These are phyloP conservation scores for Basidiobolus meristosporus DNA, from an alignment of 371 early-diverging fungal species.

Conservation along the genomic window DNA sequence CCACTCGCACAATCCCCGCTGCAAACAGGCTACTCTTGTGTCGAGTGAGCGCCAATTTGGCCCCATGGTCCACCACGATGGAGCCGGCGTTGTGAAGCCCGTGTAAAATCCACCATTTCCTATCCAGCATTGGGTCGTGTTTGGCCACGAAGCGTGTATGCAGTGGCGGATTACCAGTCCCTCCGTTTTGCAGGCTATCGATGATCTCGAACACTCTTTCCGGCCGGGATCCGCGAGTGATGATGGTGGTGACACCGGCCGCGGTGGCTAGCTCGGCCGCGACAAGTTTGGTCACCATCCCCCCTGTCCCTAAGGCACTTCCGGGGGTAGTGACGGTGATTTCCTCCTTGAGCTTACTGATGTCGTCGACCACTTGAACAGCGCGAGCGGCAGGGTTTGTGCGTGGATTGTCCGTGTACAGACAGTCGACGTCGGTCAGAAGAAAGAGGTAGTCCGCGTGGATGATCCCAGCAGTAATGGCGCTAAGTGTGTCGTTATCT, in stretches of 20 bases:
- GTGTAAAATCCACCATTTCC: conserved; percentile 93
- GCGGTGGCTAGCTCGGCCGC: conserved; percentile 91
- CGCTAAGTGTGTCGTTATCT: conserved; percentile 93
- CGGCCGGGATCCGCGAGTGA: conserved; percentile 62
- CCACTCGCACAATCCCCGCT: conserved; percentile 57
- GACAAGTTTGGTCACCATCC: conserved; percentile 94
- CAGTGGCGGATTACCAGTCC: conserved; percentile 5
- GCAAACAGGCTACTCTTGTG: conserved; percentile 62
- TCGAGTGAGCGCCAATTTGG: conserved; percentile 44
- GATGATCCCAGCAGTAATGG: conserved; percentile 89
- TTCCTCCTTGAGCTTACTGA: conserved; percentile 43
- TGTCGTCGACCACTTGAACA: conserved; percentile 62
- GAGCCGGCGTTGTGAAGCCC: conserved; percentile 74
- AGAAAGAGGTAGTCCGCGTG: conserved; percentile 85
- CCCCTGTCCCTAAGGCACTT: conserved; percentile 82
- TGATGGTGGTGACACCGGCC: conserved; percentile 74
- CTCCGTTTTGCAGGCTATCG: conserved; percentile 6
- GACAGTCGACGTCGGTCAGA: conserved; percentile 87
- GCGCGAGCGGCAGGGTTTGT: conserved; percentile 68
- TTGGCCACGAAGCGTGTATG: conserved; percentile 74
- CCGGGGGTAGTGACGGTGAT: conserved; percentile 67
- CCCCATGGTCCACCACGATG: conserved; percentile 60
- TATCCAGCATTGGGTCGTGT: conserved; percentile 59
- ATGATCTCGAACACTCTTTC: conserved; percentile 56
- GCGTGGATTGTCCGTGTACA: conserved; percentile 89